Percentiles rank a stretch among this genome's conserved stretches.
Evolutionary conservation across 2,329 filamentous ascomycete genomes (phyloP).

Genomic region (Fusarium oxysporum): DNA sequence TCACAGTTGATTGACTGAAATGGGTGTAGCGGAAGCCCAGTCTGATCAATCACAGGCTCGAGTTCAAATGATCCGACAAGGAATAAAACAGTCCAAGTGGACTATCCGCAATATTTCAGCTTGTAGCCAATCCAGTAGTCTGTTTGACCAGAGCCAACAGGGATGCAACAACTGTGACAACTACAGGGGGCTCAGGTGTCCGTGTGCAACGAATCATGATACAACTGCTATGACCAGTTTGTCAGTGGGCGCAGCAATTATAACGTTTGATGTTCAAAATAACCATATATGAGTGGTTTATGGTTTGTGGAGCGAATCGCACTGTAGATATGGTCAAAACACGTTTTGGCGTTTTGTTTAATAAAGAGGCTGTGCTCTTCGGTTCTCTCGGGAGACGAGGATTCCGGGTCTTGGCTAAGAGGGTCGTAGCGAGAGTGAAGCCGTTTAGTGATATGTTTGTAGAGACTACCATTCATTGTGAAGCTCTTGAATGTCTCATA

Average conservation of each 20-base stretch:
- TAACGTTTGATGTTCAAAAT: background rate
- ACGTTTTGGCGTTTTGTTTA: slow-evolving; percentile 11
- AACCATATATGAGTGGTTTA: background rate
- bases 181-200: background rate
- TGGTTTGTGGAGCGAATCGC: background rate
- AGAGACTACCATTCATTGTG: background rate
- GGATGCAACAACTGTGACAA: background rate
- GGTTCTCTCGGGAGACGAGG: background rate
- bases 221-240: background rate
- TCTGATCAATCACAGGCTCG: background rate
- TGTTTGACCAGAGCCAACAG: background rate
- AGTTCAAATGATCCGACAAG: background rate
- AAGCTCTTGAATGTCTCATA: slow-evolving; percentile 6
- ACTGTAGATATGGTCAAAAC: background rate
- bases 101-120: background rate
- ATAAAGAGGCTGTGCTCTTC: slow-evolving; percentile 8
- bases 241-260: background rate
- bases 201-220: background rate
- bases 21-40: background rate
- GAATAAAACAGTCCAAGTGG: background rate
- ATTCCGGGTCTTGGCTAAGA: slow-evolving; percentile 8
- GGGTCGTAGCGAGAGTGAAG: slow-evolving; percentile 50
- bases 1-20: background rate
- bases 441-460: background rate
- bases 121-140: background rate